Evolutionary conservation across 2,329 filamentous ascomycete genomes (phyloP), one percentile per base, ranked within the genome.

Genomic region (Didymella glomerata): DNA sequence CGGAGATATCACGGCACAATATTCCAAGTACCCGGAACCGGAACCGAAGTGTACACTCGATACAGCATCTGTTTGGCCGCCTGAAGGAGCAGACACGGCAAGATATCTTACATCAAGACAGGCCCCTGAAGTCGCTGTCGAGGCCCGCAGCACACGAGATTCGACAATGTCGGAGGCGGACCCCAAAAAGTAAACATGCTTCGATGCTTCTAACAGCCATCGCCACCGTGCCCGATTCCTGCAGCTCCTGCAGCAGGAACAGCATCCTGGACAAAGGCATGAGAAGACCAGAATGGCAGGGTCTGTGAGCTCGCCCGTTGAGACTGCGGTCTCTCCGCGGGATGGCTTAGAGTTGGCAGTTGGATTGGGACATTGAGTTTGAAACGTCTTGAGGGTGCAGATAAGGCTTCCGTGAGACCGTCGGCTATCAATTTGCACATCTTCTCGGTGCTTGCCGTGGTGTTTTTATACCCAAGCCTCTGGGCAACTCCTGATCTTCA

Each of bases 161-260:
- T 54, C 45, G 56, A 50, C 41, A 54, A 59, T 47, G 49, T 59
- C 47, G 50, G 56, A 51, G 34, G 18, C 32, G 46, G 42, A 32
- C 13, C 46, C 50, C 51, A 38, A 54, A 54, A 42, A 48, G 56
- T 47, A 34, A 36, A 41, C 9, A 47, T 51, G 46, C 46, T 36
- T 50, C 20, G 41, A 50, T 51, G 46, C 51, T 47, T 54, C 41
- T 20, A 45, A 54, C 34, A 34, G 40, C 48, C 40, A 38, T 10
- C 16, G 50, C 27, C 50, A 54, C 54, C 44, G 56, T 54, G 50
- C 56, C 32, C 40, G 27, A 34, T 20, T 59, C 56, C 50, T 54
- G 56, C 47, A 54, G 50, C 32, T 59, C 51, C 50, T 54, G 56
- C 47, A 50, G 47, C 40, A 54, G 50, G 50, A 45, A 34, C 24